Base-by-base conservation (phyloP, 345 rosid genomes). In the Linum usitatissimum region DNA sequence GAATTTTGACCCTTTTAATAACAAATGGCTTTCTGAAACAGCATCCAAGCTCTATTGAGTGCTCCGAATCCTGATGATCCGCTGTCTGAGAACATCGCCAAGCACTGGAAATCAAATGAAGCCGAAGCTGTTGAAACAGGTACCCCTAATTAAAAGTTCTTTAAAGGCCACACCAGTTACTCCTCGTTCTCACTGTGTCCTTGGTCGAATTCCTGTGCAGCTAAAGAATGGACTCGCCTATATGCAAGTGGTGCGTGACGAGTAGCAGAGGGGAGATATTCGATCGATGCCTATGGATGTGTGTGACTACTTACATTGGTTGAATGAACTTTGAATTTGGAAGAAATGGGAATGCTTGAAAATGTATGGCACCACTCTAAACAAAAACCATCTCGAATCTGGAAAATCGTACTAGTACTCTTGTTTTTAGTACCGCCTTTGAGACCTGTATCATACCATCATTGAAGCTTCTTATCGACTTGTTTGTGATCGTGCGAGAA, bases 1-100 rank as follows among this genome's bases (percentile, higher is more conserved):
- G 1, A 12, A 0, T 17, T 53, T 55, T 1, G 51, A 45, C 10
- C 51, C 10, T 45, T 6, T 13, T 12, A 15, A 10, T 45, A 45
- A 10, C 13, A 15, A 45, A 45, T 4, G 14, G 14, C 17, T 45
- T 45, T 45, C 51, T 45, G 51, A 45, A 53, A 36, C 69, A 83
- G 99, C 75, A 93, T 93, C 73, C 99, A 93, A 82, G 99, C 99
- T 21, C 92, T 93, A 63, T 76, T 90, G 57, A 93, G 99, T 68
- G 99, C 99, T 53, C 99, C 99, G 18, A 93, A 93, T 76, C 99
- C 99, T 0, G 99, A 93, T 68, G 97, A 93, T 77, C 99, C 99
- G 0, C 88, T 93, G 8, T 93, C 99, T 0, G 99, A 93, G 85
- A 93, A 87, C 80, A 87, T 90, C 58, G 97, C 99, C 20, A 93